Base-by-base conservation (phyloP, 495 filamentous ascomycete genomes). In the Aspergillus cavernicola region DNA sequence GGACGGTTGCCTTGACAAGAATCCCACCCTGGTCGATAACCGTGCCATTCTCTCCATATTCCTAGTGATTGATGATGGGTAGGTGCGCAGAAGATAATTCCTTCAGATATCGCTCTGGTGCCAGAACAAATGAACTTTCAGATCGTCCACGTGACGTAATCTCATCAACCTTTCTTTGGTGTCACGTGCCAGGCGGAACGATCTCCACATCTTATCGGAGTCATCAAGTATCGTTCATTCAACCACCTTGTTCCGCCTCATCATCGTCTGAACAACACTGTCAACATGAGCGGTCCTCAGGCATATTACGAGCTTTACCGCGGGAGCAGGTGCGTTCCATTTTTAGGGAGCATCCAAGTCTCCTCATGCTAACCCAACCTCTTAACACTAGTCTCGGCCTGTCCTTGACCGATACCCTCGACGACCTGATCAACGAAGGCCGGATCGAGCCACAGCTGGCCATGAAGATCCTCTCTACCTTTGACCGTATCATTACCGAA, bases 401-500 rank as follows among this genome's bases (percentile, higher is more conserved):
- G 58, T 83, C 92, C 23, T 80, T 99, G 59, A 96, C 90, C 44
- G 95, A 99, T 74, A 93, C 92, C 22, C 89, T 99, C 50, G 95
- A 99, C 71, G 89, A 95, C 54, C 75, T 97, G 56, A 96, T 99
- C 72, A 91, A 87, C 62, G 85, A 89, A 50, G 86, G 89, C 53
- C 85, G 87, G 35, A 97, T 99, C 70, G 91, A 96, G 71, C 95
- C 95, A 16, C 95, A 99, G 71, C 84, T 97, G 32, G 95, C 95
- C 26, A 97, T 97, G 90, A 96, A 96, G 79, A 89, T 99, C 48
- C 79, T 99, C 44, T 83, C 81, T 44, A 90, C 93, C 72, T 97
- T 96, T 71, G 95, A 99, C 67, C 83, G 87, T 50, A 81, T 85
- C 42, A 87, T 99, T 47, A 85, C 93, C 11, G 89, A 96, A 61